A percentile compares a stretch with the other conserved stretches of the same genome.
Conservation (phyloP, 106 monocot genomes). For the Phalaenopsis equestris region DNA sequence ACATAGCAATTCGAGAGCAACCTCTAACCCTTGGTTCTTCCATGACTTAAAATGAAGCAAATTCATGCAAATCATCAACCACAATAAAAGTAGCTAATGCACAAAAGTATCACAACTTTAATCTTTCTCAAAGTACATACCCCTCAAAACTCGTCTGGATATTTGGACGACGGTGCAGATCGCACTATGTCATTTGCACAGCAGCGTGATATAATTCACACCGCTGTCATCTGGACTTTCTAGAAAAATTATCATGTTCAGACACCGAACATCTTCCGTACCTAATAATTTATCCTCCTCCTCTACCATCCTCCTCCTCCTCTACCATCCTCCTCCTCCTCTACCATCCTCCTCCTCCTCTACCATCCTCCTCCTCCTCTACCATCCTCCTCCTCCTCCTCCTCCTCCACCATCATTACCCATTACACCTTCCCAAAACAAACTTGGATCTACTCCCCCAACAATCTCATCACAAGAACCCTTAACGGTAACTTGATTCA, state of each 20-base stretch:
- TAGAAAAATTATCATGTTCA: too few relatives aligned
- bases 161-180: too few relatives aligned
- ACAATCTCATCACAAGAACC: neutral
- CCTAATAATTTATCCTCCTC: too few relatives aligned
- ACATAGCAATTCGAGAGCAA: neutral
- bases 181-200: too few relatives aligned
- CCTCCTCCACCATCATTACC: slow-evolving; percentile 13
- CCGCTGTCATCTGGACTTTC: too few relatives aligned
- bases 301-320: slow-evolving; percentile 4
- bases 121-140: neutral
- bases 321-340: too few relatives aligned
- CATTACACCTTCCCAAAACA: slow-evolving; percentile 39
- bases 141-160: neutral
- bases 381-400: slow-evolving; percentile 8
- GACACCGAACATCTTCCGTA: neutral
- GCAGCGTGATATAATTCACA: too few relatives aligned
- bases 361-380: neutral
- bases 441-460: slow-evolving; percentile 20
- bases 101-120: neutral
- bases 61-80: neutral
- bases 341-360: too few relatives aligned
- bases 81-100: neutral
- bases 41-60: neutral
- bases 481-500: slow-evolving; percentile 21
- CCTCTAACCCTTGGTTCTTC: neutral